Conservation (phyloP, 306 rosid species). For the Castanea mollissima region DNA sequence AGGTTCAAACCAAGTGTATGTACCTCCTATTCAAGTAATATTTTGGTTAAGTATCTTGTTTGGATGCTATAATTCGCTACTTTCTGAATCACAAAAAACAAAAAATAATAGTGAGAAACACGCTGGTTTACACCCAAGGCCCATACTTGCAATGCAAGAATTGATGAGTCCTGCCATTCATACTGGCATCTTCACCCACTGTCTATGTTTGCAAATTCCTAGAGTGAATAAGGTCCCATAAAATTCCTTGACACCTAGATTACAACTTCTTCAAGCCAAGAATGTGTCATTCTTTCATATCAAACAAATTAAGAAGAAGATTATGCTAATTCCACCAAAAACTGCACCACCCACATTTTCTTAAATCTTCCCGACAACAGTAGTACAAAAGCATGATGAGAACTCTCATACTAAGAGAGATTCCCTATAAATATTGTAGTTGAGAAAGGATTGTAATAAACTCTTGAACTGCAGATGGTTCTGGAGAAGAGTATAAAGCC, state of each 20-base stretch:
- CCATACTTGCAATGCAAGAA: background rate
- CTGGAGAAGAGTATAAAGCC: constrained; percentile 54
- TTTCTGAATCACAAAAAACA: too few relatives aligned
- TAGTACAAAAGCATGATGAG: background rate
- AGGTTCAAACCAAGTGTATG: too few relatives aligned
- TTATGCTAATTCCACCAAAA: background rate
- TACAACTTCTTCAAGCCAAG: background rate
- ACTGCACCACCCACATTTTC: too few relatives aligned
- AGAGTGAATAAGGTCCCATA: background rate
- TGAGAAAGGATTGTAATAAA: background rate
- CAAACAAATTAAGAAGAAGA: background rate
- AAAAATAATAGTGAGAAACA: too few relatives aligned
- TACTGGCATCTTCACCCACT: background rate
- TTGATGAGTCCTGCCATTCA: background rate
- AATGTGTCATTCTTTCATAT: background rate
- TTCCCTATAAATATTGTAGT: background rate
- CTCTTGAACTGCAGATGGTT: constrained; percentile 39
- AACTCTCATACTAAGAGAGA: background rate
- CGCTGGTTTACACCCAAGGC: too few relatives aligned
- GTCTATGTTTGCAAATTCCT: background rate
- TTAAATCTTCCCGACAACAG: background rate
- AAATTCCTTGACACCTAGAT: background rate
- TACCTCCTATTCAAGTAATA: too few relatives aligned
- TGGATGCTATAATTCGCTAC: too few relatives aligned
- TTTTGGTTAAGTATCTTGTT: too few relatives aligned